phyloP scores from a whole-genome alignment of 257 asterid species.

The Solanum tarijense region DNA sequence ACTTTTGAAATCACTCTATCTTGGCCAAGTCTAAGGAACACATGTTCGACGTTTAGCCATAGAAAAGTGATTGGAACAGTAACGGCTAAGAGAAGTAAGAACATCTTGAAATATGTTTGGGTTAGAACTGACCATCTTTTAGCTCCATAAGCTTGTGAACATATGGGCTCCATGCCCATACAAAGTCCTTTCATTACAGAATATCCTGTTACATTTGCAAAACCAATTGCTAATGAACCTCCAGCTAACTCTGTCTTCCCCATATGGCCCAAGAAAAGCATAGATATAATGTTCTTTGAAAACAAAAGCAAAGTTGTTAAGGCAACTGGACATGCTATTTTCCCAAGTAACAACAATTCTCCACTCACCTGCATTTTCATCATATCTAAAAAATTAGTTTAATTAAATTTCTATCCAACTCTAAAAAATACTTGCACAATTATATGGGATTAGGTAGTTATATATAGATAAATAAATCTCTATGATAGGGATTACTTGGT shows the following conservation, averaged over 20 bases:
- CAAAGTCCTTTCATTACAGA: constrained; percentile 74
- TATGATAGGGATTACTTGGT: neutral
- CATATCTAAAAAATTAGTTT: neutral
- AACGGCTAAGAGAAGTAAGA: constrained; percentile 47
- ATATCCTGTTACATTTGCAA: constrained; percentile 69
- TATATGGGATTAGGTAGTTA: neutral
- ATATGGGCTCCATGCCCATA: constrained; percentile 80
- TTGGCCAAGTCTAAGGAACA: constrained; percentile 50
- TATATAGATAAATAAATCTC: neutral
- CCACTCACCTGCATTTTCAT: constrained; percentile 30
- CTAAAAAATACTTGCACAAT: neutral
- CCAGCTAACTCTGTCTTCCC: constrained; percentile 65
- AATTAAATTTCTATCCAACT: neutral
- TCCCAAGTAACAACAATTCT: constrained; percentile 35
- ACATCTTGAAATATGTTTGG: constrained; percentile 59
- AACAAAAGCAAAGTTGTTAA: constrained; percentile 52
- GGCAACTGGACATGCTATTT: constrained; percentile 66
- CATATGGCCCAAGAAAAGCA: constrained; percentile 82
- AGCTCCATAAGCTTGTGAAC: constrained; percentile 83
- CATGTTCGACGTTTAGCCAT: constrained; percentile 54
- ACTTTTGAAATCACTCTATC: constrained; percentile 44
- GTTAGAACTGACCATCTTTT: constrained; percentile 39
- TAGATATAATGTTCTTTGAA: constrained; percentile 68
- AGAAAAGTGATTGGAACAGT: constrained; percentile 48
- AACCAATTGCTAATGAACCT: constrained; percentile 74